These are phyloP conservation scores for Colletotrichum liaoningense DNA, from an alignment of 2,329 filamentous ascomycete genomes.

Conservation along the genomic window DNA sequence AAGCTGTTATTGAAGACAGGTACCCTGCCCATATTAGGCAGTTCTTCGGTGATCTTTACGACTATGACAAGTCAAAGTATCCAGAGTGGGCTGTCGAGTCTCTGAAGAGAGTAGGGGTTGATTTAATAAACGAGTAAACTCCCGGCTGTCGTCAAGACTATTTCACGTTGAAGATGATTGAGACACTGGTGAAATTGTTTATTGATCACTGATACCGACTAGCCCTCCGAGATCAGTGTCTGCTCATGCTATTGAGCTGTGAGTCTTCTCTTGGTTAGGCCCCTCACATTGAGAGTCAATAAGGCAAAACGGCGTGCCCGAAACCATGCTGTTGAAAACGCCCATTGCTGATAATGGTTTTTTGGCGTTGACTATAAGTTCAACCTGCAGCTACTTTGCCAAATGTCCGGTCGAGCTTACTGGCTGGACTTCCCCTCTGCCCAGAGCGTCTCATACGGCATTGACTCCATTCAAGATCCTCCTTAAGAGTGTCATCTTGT, in stretches of 20 bases:
- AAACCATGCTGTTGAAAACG: background rate
- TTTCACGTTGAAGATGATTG: background rate
- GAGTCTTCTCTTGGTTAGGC: background rate
- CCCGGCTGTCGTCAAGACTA: background rate
- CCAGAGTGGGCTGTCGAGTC: conserved; percentile 89
- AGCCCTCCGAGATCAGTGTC: too few relatives aligned
- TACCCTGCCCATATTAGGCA: conserved; percentile 82
- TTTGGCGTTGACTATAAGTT: too few relatives aligned
- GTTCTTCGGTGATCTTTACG: conserved; percentile 83
- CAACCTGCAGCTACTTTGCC: too few relatives aligned
- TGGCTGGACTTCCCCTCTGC: too few relatives aligned
- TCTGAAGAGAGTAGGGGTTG: conserved; percentile 81
- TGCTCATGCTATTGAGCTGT: background rate
- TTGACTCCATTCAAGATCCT: too few relatives aligned
- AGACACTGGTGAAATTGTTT: background rate
- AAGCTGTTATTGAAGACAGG: conserved; percentile 82
- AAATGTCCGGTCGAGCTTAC: too few relatives aligned
- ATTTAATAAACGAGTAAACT: conserved; percentile 63
- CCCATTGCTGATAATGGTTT: too few relatives aligned
- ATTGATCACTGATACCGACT: background rate
- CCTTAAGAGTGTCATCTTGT: too few relatives aligned
- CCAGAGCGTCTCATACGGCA: too few relatives aligned
- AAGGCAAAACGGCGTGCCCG: background rate
- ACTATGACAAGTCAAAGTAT: conserved; percentile 67
- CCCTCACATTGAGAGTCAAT: background rate